Conservation (phyloP, 805 yeast genomes). For the Candida ficus region DNA sequence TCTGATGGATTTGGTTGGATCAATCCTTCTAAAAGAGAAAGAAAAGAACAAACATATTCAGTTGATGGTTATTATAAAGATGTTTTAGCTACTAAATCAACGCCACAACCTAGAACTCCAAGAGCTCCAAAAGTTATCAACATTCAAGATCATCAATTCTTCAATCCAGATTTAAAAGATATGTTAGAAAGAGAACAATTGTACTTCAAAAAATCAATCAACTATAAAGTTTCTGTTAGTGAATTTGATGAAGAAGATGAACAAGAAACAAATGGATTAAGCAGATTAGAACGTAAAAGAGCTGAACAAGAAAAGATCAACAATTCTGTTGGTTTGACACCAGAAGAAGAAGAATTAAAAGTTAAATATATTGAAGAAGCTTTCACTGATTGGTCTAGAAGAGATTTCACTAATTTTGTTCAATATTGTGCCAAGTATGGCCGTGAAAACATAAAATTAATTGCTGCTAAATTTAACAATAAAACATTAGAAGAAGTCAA, state of each 20-base stretch:
- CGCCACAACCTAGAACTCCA: slow-evolving; percentile 39
- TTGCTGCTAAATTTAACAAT: slow-evolving; percentile 50
- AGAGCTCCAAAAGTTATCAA: slow-evolving; percentile 61
- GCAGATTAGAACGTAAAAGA: slow-evolving; percentile 17
- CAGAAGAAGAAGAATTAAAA: slow-evolving; percentile 54
- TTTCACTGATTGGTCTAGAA: slow-evolving; percentile 63
- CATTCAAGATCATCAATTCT: slow-evolving; percentile 73
- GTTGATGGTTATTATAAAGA: slow-evolving; percentile 75
- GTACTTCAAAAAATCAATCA: slow-evolving; percentile 53
- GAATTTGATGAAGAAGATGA: slow-evolving; percentile 55
- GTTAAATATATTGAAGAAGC: slow-evolving; percentile 49
- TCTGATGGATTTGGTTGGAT: slow-evolving; percentile 52
- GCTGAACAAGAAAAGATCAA: slow-evolving; percentile 52
- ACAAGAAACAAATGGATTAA: slow-evolving; percentile 11
- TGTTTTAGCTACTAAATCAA: slow-evolving; percentile 39
- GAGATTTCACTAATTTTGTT: slow-evolving; percentile 69
- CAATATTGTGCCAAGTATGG: slow-evolving; percentile 70
- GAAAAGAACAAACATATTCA: slow-evolving; percentile 74
- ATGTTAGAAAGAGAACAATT: slow-evolving; percentile 62
- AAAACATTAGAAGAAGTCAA: slow-evolving; percentile 57
- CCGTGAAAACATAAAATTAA: slow-evolving; percentile 41
- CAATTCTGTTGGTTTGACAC: slow-evolving; percentile 52
- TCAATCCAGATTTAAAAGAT: slow-evolving; percentile 46
- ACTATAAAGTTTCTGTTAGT: slow-evolving; percentile 50
- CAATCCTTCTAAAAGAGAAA: slow-evolving; percentile 68